Evolutionary conservation across 2,329 filamentous ascomycete genomes (phyloP), one percentile per base, ranked within the genome.

Genomic region (Talaromyces albobiverticillius): DNA sequence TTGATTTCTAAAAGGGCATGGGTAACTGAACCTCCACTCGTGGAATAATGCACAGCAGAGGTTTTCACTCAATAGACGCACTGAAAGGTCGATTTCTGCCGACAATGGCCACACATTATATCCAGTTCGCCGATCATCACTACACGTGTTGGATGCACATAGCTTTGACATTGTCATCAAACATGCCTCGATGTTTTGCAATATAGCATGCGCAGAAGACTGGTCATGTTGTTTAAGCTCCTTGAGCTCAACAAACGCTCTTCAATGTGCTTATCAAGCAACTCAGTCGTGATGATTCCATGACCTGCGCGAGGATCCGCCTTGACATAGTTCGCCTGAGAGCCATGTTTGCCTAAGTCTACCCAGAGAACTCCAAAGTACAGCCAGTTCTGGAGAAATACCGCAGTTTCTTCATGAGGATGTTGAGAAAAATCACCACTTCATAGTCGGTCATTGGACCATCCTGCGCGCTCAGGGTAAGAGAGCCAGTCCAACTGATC

Each of bases 261-360:
- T 14, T 51, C 18, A n/a, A 51, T 43, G 26, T 51, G 48, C 22
- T 43, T n/a, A 51, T 51, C 29, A 23, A 51, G 36, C 48, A 51
- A 18, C 48, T 51, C 20, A 9, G 48, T 51, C 1, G 48, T 51
- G 9, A 51, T 51, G 23, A 51, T 51, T 32, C 8, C 26, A 23
- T 10, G 26, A 5, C 7, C 22, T 14, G 16, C 48, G 31, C 43
- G 13, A 7, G 14, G 13, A 18, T 29, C 38, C 14, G 25, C 7
- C 40, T 3, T 51, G 26, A 51, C 22, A 51, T 51, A 51, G 23
- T 51, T 51, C 23, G 16, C 23, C 22, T 51, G 42, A 14, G 14
- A 22, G 25, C 48, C 36, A 32, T 51, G 42, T 14, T 11, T 34
- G 10, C 48, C 48, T 11, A 51, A 20, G 11, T 43, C 36, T 16